Evolutionary conservation across 139 green algal species (phyloP).

Genomic region (Marvania coccoides): DNA sequence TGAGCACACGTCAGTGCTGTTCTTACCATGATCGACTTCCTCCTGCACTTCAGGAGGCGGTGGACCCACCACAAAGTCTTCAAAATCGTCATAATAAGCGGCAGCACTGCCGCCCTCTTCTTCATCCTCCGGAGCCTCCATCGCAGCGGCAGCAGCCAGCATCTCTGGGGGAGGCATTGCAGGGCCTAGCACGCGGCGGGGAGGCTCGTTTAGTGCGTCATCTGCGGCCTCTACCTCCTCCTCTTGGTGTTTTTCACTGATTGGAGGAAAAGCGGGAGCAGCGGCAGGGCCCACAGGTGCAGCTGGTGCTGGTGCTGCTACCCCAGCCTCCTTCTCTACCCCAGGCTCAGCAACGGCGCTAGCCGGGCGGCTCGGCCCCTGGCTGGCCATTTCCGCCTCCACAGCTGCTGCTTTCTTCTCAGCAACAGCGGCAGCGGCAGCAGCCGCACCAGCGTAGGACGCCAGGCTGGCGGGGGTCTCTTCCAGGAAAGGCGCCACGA

Average conservation of each 20-base stretch:
- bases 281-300: neutral
- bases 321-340: neutral
- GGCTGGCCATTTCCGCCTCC: too few relatives aligned
- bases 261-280: too few relatives aligned
- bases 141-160: constrained; percentile 39
- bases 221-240: neutral
- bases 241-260: neutral
- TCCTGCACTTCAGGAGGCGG: constrained; percentile 55
- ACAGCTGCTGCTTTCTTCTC: neutral
- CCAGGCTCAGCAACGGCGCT: neutral
- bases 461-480: constrained; percentile 22
- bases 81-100: constrained; percentile 20
- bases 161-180: constrained; percentile 46
- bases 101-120: constrained; percentile 1
- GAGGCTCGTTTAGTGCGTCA: neutral
- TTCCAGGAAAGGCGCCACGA: constrained; percentile 31
- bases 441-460: neutral
- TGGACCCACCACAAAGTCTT: constrained; percentile 50
- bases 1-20: too few relatives aligned
- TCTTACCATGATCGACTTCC: constrained; percentile 37
- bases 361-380: neutral
- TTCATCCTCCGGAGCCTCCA: constrained; percentile 10
- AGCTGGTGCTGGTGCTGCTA: neutral
- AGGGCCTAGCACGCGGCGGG: constrained; percentile 31
- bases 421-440: neutral